Evolutionary conservation across 1,284 basidiomycete genomes (phyloP).

Genomic region (Pisolithus thermaeus): DNA sequence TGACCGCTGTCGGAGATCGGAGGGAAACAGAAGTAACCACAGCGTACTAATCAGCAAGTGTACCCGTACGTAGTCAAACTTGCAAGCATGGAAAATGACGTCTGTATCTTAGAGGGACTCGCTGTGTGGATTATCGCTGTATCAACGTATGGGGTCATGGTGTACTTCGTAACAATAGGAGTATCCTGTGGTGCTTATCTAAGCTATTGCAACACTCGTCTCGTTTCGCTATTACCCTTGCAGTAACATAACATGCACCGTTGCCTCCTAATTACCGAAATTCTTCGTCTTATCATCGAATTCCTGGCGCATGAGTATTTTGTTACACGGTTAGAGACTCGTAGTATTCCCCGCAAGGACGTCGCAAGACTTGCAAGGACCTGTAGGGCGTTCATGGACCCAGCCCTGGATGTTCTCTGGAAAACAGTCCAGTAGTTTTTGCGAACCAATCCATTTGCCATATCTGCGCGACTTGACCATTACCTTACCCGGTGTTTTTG

Average conservation of each 20-base stretch:
- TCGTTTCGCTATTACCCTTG: no score
- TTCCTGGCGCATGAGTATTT: slow-evolving; percentile 20
- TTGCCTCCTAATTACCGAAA: slow-evolving; percentile 24
- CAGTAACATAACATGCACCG: slow-evolving; percentile 17
- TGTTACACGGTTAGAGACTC: slow-evolving; percentile 11
- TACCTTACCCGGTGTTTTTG: slow-evolving; percentile 15
- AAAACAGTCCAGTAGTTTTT: slow-evolving; percentile 15
- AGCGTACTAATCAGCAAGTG: no score
- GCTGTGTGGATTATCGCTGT: no score
- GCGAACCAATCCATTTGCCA: slow-evolving; percentile 17
- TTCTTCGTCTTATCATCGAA: slow-evolving; percentile 19
- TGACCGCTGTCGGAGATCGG: no score
- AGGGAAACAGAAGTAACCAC: no score
- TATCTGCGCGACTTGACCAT: slow-evolving; percentile 6
- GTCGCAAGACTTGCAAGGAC: slow-evolving; percentile 24
- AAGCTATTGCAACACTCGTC: no score
- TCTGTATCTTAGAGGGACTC: no score
- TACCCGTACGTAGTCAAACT: no score
- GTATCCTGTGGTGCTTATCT: no score
- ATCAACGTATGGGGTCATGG: no score
- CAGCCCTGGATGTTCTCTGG: slow-evolving; percentile 28
- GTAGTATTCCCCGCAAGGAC: slow-evolving; percentile 13
- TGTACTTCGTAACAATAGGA: no score
- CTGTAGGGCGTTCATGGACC: slow-evolving; percentile 18
- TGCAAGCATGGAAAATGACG: no score